Percentiles rank a stretch among this genome's conserved stretches.
Evolutionary conservation across 495 filamentous ascomycete species (phyloP).

Genomic region (Astrocystis sublimbata): DNA sequence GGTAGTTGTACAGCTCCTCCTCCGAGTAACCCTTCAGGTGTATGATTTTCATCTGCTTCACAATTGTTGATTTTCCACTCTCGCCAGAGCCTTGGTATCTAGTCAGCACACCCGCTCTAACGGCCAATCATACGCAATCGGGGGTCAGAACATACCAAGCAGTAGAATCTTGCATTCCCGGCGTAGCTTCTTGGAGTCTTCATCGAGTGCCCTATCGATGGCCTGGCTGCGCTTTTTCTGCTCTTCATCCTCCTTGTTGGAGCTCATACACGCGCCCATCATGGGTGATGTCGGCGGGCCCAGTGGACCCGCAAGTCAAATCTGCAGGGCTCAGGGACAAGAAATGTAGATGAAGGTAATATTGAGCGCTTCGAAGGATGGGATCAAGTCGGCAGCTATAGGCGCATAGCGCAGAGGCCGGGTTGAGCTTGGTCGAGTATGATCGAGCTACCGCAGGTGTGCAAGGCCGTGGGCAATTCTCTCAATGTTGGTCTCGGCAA

Average conservation of each 20-base stretch:
- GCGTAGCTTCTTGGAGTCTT: slow-evolving; percentile 85
- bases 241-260: slow-evolving; percentile 76
- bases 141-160: slow-evolving; percentile 64
- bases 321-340: neutral
- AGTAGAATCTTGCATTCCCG: slow-evolving; percentile 98
- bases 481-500: neutral
- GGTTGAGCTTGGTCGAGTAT: too few relatives aligned
- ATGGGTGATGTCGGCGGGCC: slow-evolving; percentile 30
- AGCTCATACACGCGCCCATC: slow-evolving; percentile 93
- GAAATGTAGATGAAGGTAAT: neutral
- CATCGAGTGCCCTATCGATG: slow-evolving; percentile 89
- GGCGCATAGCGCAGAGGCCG: slow-evolving; percentile 2
- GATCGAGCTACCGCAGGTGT: neutral
- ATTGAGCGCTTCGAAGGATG: neutral
- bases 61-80: slow-evolving; percentile 98
- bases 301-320: slow-evolving; percentile 6
- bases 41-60: slow-evolving; percentile 99
- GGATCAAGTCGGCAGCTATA: slow-evolving; percentile 3
- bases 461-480: neutral
- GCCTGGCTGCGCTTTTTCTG: slow-evolving; percentile 90
- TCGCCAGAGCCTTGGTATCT: slow-evolving; percentile 79
- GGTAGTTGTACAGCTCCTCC: slow-evolving; percentile 89
- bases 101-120: slow-evolving; percentile 11
- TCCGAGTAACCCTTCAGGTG: slow-evolving; percentile 94
- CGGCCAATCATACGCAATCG: neutral